These are phyloP conservation scores for Nicotiana tomentosiformis DNA, from an alignment of 257 asterid genomes.

Conservation along the genomic window DNA sequence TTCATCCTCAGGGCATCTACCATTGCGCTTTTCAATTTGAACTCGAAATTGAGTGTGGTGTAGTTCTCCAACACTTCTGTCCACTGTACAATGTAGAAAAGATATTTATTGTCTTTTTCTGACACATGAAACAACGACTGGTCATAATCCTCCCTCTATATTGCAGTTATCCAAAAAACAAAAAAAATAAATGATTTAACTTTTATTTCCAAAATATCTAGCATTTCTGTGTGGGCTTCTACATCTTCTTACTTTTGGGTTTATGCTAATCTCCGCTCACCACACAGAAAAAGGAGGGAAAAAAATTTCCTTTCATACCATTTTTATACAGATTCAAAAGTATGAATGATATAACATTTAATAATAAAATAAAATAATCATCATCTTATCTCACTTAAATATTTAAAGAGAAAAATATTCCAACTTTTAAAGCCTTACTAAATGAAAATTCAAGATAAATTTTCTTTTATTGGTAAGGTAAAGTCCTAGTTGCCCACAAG, in stretches of 20 bases:
- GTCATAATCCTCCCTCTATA: neutral
- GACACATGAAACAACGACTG: neutral
- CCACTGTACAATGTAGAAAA: neutral
- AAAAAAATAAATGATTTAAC: neutral
- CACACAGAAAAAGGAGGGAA: neutral
- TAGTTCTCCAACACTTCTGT: neutral
- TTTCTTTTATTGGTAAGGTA: neutral
- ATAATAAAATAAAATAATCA: neutral
- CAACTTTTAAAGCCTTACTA: neutral
- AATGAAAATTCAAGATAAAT: neutral
- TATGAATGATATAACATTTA: neutral
- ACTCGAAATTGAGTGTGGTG: neutral
- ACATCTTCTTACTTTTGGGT: neutral
- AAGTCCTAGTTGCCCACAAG: neutral
- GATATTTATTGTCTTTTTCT: neutral
- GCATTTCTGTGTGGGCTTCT: neutral
- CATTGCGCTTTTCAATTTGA: neutral
- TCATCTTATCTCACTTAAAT: neutral
- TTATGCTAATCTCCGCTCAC: neutral
- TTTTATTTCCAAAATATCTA: neutral
- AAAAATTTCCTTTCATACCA: neutral
- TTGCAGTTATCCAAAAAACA: neutral
- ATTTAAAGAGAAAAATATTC: neutral
- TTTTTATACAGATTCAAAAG: neutral
- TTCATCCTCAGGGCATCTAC: neutral